Evolutionary conservation across 176 grass and related monocot genomes (phyloP).

Genomic region (Ananas comosus): DNA sequence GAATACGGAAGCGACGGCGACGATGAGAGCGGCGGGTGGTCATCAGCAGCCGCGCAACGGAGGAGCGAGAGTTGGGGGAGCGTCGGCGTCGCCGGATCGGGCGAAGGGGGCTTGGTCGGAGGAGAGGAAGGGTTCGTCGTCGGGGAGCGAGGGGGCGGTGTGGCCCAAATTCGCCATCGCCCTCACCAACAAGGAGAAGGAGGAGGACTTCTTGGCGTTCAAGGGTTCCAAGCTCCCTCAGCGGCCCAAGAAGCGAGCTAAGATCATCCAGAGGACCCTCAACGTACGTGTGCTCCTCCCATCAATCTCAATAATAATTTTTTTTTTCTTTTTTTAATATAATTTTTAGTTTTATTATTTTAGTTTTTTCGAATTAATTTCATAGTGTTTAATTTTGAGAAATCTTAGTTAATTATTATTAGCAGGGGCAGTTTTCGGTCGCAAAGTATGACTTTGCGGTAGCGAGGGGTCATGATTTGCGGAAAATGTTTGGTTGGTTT

Average conservation of each 20-base stretch:
- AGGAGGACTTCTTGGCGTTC: conserved; percentile 85
- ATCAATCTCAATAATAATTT: too few species aligned
- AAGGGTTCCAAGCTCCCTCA: conserved; percentile 95
- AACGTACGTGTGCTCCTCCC: conserved; percentile 34
- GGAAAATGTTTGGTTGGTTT: too few species aligned
- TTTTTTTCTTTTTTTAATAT: too few species aligned
- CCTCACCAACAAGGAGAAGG: conserved; percentile 88
- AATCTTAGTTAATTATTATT: too few species aligned
- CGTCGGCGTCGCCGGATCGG: conserved; percentile 30
- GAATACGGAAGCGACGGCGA: conserved; percentile 39
- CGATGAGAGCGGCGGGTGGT: conserved; percentile 24
- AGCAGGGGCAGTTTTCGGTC: too few species aligned
- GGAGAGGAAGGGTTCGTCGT: conserved; percentile 66
- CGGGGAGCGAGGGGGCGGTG: conserved; percentile 54
- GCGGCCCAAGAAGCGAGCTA: conserved; percentile 87
- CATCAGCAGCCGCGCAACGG: conserved; percentile 33
- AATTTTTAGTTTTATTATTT: too few species aligned
- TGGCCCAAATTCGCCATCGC: conserved; percentile 75
- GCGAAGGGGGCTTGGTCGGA: conserved; percentile 28
- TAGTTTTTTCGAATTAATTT: too few species aligned
- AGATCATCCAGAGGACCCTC: conserved; percentile 72
- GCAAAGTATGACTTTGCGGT: too few species aligned
- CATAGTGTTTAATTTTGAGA: too few species aligned
- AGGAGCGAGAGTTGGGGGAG: conserved; percentile 13
- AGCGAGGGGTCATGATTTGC: too few species aligned